Conservation (phyloP, 371 early-diverging fungal species). For the Massospora cicadina region DNA sequence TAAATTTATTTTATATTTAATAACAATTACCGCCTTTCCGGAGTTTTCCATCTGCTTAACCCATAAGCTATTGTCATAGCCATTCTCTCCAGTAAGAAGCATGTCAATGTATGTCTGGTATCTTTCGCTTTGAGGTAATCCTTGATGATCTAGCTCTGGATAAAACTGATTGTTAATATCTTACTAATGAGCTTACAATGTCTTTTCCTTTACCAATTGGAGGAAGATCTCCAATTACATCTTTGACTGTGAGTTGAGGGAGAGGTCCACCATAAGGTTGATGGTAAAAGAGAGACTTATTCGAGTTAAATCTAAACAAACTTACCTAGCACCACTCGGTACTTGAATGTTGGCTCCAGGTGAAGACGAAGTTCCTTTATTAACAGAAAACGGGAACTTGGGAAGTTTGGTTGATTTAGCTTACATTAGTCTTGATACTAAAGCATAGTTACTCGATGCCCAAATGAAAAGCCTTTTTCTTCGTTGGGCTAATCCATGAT, state of each 20-base stretch:
- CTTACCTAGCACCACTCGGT: background rate
- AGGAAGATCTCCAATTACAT: background rate
- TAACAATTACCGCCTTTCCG: background rate
- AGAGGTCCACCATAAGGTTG: background rate
- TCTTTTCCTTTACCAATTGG: background rate
- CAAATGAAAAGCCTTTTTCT: background rate
- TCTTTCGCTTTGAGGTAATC: background rate
- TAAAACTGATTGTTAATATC: background rate
- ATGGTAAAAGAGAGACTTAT: background rate
- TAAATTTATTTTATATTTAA: too few species aligned
- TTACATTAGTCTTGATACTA: background rate
- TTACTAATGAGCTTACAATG: background rate
- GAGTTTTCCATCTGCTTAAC: background rate
- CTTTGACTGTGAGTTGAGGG: background rate
- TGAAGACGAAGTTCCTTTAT: background rate
- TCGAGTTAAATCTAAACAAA: background rate
- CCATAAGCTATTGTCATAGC: background rate
- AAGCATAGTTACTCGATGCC: background rate
- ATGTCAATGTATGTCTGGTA: background rate
- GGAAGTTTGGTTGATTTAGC: background rate
- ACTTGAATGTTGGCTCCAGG: background rate
- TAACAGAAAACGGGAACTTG: background rate
- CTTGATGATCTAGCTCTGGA: background rate
- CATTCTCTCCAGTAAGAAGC: background rate
- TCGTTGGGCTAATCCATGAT: background rate